Evolutionary conservation across 164 flowering plant species (phyloP).

Genomic region (Buxus sempervirens): DNA sequence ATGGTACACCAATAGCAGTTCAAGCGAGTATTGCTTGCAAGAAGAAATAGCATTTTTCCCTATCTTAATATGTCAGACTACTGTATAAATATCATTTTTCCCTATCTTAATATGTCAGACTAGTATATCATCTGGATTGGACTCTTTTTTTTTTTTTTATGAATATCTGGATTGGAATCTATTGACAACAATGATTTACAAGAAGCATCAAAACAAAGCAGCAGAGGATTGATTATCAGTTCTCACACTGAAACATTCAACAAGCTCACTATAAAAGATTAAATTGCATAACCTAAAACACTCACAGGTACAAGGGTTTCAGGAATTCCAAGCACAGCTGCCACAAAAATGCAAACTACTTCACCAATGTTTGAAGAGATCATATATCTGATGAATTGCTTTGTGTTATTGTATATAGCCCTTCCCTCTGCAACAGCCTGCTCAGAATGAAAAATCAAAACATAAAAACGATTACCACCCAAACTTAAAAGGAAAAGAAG

Average conservation of each 20-base stretch:
- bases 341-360: conserved; percentile 98
- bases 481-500: neutral
- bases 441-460: conserved; percentile 13
- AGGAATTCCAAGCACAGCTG: conserved; percentile 97
- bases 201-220: neutral
- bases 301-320: conserved; percentile 98
- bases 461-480: conserved; percentile 9
- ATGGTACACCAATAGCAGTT: too few relatives aligned
- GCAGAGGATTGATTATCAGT: neutral
- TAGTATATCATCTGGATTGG: too few relatives aligned
- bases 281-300: conserved; percentile 9
- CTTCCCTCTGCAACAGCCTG: conserved; percentile 99
- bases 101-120: neutral
- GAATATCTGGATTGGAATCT: too few relatives aligned
- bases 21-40: neutral
- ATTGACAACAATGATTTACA: neutral
- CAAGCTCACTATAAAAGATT: neutral
- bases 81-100: neutral
- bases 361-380: conserved; percentile 99
- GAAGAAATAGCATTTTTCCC: neutral
- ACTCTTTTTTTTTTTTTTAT: too few relatives aligned
- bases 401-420: conserved; percentile 97
- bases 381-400: conserved; percentile 99
- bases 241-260: neutral
- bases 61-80: neutral